Evolutionary conservation across 495 filamentous ascomycete species (phyloP), one percentile per base, ranked within the genome.

Genomic region (Daldinia vernicosa): DNA sequence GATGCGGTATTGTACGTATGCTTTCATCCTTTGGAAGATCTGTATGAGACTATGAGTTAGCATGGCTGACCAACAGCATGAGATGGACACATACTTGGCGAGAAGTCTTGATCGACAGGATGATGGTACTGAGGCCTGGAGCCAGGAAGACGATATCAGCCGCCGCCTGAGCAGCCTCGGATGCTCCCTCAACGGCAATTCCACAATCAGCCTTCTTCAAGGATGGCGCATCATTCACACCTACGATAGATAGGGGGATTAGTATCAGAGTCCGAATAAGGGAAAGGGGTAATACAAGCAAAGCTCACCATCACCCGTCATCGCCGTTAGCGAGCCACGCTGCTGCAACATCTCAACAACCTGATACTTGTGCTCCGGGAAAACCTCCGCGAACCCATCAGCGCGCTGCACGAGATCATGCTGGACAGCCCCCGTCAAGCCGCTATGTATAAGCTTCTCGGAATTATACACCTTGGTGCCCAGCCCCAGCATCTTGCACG

Each of bases 1-100:
- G 75, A 97, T 97, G 83, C 94, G 93, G 83, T 97, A 97, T 71
- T 95, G 89, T 74, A 97, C 92, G 83, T 97, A 97, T 58, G 94
- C 90, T 82, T 97, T 94, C 94, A 97, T 97, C 66, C 94, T 93
- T 79, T 96, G 93, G 86, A 97, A 97, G 75, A 97, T 97, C 80
- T 95, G 26, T 17, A 83, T 47, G 45, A 35, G 45, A 14, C 30
- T 17, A 83, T 47, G 45, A 35, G 45, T 19, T 40, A 19, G 19
- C 33, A 56, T 24, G 9, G n/a, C 19, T 32, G 30, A 9, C 6
- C 2, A 5, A 32, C 7, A 9, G 30, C 30, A 19, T 9, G 4
- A 28, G 19, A 15, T 47, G 12, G 4, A 19, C 4, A 22, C 70
- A 37, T 75, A 77, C 75, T 59, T 92, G 93, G 73, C 94, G 92